A percentile compares a stretch with the other conserved stretches of the same genome.
These are phyloP conservation scores for Nicotiana noctiflora DNA, from an alignment of 257 asterid genomes.

Conservation along the genomic window DNA sequence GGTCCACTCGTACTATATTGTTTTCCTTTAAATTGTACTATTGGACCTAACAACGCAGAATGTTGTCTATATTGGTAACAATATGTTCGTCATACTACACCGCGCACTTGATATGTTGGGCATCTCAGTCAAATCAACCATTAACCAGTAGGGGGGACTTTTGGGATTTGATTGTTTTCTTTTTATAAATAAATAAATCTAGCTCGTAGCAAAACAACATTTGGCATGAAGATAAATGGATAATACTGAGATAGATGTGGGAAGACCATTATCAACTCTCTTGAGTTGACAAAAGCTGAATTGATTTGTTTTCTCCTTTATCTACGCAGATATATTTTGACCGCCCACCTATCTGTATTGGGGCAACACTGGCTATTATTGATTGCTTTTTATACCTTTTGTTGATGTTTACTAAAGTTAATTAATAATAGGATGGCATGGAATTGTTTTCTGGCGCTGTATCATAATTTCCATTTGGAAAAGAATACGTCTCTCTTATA, in stretches of 20 bases:
- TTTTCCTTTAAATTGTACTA: background rate
- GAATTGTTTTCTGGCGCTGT: too few species aligned
- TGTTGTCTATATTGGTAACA: background rate
- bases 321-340: background rate
- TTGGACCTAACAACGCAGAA: constrained; percentile 1
- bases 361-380: background rate
- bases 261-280: background rate
- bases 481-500: too few species aligned
- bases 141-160: background rate
- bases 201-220: background rate
- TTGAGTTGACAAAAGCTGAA: background rate
- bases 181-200: background rate
- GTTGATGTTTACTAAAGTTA: background rate
- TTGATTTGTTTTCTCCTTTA: background rate
- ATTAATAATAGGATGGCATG: too few species aligned
- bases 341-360: background rate
- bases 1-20: background rate
- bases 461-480: too few species aligned
- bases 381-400: background rate
- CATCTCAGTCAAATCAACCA: background rate
- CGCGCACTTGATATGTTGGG: background rate
- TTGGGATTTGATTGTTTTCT: background rate
- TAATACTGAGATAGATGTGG: background rate
- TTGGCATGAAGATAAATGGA: background rate
- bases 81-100: background rate